phyloP scores from a whole-genome alignment of 768 basidiomycete species.

The Russula sp. region DNA sequence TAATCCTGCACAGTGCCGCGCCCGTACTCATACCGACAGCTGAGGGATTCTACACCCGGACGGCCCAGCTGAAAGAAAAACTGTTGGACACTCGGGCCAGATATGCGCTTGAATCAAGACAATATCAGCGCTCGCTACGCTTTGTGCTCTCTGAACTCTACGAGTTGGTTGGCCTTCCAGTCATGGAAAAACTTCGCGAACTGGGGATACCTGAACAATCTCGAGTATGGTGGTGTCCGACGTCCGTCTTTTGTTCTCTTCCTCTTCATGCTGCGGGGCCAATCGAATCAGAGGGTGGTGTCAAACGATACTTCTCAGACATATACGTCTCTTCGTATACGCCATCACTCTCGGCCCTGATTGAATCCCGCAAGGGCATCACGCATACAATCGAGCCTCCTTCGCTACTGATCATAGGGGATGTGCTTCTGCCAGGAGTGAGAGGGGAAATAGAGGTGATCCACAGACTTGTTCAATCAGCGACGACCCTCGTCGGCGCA shows the following conservation, averaged over 20 bases:
- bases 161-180: slow-evolving; percentile 9
- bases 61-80: not conserved
- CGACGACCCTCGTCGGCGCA: not conserved
- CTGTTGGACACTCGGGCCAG: not conserved
- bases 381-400: not conserved
- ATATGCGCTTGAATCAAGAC: not conserved
- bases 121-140: not conserved
- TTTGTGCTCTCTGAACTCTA: slow-evolving; percentile 10
- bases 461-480: not conserved
- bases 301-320: slow-evolving; percentile 4
- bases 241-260: slow-evolving; percentile 17
- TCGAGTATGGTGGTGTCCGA: slow-evolving; percentile 22
- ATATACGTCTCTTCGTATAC: slow-evolving; percentile 18
- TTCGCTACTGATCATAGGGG: not conserved
- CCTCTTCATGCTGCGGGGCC: slow-evolving; percentile 22
- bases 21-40: slow-evolving; percentile 7
- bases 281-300: not conserved
- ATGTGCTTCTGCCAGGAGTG: slow-evolving; percentile 3
- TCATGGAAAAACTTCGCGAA: not conserved
- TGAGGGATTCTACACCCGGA: not conserved
- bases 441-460: not conserved
- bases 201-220: slow-evolving; percentile 14
- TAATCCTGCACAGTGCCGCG: not conserved
- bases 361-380: slow-evolving; percentile 1
- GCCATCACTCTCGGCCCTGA: slow-evolving; percentile 14